Evolutionary conservation across 148 eudicot species (phyloP), one percentile per base, ranked within the genome.

Genomic region (Beta vulgaris): DNA sequence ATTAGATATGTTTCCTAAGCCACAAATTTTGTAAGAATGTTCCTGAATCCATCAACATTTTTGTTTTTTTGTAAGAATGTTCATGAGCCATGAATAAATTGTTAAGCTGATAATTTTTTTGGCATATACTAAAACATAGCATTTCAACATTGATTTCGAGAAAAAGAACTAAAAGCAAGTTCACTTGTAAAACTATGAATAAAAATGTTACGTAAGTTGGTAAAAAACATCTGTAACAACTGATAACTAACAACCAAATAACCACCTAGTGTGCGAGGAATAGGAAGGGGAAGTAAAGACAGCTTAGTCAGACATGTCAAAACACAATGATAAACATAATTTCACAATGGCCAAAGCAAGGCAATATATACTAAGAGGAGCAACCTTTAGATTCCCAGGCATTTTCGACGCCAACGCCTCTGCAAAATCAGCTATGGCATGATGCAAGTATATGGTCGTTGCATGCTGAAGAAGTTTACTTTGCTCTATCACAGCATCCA

Each of bases 371-470:
- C 42, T 67, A 69, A 32, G 19, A 73, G 66, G 34, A 73, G 23
- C 7, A 51, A 93, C 98, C 97, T 92, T 95, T 12, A 95, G 84
- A 79, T 89, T 92, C 66, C 97, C 97, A 11, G 97, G 98, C 98
- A 95, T 95, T 84, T 95, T 95, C 48, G 97, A 89, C 51, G 98
- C 97, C 74, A 95, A 81, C 21, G 86, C 98, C 82, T 95, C 97
- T 12, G 97, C 98, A 83, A 92, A 95, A 81, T 95, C 98, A 71
- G 87, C 96, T 69, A 92, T 95, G 36, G 98, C 97, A 80, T 95
- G 97, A 80, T 95, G 97, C 40, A 95, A 76, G 72, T 95, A 95
- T 81, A 95, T 89, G 15, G 98, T 95, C 16, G 98, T 95, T 59
- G 97, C 87, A 87, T 95, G 98, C 82, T 95, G 97, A 69, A 95